Percentiles rank a stretch among this genome's conserved stretches.
Evolutionary conservation across 2,329 filamentous ascomycete species (phyloP).

Genomic region (Chaetoscypha palmicola): DNA sequence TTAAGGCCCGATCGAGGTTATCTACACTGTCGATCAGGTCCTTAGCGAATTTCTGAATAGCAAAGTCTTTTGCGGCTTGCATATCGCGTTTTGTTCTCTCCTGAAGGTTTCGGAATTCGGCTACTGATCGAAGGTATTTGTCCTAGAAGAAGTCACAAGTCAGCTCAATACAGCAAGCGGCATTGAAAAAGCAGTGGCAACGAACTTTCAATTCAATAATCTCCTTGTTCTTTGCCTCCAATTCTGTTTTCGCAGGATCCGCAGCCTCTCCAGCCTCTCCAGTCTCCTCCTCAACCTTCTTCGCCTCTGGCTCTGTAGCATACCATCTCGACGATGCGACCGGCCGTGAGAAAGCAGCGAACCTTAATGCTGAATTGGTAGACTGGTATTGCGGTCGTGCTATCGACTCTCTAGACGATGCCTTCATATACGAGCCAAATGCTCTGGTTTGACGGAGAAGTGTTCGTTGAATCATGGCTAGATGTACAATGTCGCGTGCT

Average conservation of each 20-base stretch:
- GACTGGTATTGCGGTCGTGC: constrained; percentile 34
- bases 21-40: constrained; percentile 94
- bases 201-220: constrained; percentile 73
- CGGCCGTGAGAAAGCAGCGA: constrained; percentile 7
- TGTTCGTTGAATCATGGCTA: constrained; percentile 43
- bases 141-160: constrained; percentile 50
- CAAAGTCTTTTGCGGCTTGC: constrained; percentile 81
- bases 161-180: background rate
- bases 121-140: constrained; percentile 86
- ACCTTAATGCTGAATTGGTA: constrained; percentile 30
- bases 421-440: constrained; percentile 31
- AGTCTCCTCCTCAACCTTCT: constrained; percentile 35
- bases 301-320: constrained; percentile 37
- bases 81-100: constrained; percentile 89
- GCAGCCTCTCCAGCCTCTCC: constrained; percentile 31
- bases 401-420: constrained; percentile 19
- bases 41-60: constrained; percentile 87
- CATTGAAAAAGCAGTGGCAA: constrained; percentile 32
- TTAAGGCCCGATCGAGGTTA: constrained; percentile 90
- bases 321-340: constrained; percentile 27
- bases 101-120: constrained; percentile 97
- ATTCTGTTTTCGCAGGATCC: constrained; percentile 52
- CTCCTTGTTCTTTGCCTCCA: constrained; percentile 67
- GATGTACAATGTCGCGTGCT: constrained; percentile 16
- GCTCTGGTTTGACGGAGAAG: constrained; percentile 41